phyloP scores from a whole-genome alignment of 2,329 filamentous ascomycete genomes.

The Trichophyton rubrum region DNA sequence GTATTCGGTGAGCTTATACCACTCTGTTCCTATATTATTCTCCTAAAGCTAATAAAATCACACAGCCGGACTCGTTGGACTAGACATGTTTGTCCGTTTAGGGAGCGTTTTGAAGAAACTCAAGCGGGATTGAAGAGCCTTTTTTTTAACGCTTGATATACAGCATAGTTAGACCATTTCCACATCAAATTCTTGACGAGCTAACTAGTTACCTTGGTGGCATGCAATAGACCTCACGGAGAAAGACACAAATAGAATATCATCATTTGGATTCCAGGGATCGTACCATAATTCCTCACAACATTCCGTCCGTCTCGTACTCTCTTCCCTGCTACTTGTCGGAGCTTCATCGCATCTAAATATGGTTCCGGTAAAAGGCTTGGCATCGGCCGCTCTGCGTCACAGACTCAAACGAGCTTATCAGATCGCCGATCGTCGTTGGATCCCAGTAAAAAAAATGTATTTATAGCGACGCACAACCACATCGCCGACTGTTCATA shows the following conservation, averaged over 20 bases:
- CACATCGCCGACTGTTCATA: background rate
- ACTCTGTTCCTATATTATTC: background rate
- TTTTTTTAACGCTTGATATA: background rate
- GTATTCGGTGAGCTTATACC: slow-evolving; percentile 37
- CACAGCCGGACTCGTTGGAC: slow-evolving; percentile 28
- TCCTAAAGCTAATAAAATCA: background rate
- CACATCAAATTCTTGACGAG: too few species aligned
- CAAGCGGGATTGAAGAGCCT: slow-evolving; percentile 6
- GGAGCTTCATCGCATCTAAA: background rate
- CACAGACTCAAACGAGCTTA: background rate
- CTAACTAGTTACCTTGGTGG: too few species aligned
- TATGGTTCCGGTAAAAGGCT: background rate
- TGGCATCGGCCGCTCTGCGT: background rate
- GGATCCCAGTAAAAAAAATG: background rate
- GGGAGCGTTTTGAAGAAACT: slow-evolving; percentile 12
- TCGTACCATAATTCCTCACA: too few species aligned
- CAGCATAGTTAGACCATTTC: too few species aligned
- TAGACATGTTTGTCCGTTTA: slow-evolving; percentile 29
- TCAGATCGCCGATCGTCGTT: background rate
- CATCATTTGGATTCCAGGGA: too few species aligned
- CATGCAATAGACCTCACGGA: too few species aligned
- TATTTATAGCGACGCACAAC: slow-evolving; percentile 1
- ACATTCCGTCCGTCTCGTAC: too few species aligned
- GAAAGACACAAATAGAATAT: too few species aligned
- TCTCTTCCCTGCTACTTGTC: too few species aligned